Evolutionary conservation across 345 rosid genomes (phyloP), one percentile per base, ranked within the genome.

Genomic region (Populus pruinosa): DNA sequence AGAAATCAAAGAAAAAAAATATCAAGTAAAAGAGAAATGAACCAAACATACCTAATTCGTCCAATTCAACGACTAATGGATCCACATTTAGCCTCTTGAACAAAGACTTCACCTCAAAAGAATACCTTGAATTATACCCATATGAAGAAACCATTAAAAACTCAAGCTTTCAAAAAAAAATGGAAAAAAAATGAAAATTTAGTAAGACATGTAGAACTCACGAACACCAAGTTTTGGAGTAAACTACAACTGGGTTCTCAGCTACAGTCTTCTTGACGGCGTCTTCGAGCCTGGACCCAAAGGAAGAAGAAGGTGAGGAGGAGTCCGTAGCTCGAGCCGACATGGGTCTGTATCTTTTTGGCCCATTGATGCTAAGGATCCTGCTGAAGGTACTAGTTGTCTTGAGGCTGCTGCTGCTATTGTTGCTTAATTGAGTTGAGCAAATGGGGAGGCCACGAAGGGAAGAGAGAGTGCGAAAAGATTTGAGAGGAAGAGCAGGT

Each of bases 171-270:
- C 49, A 36, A 72, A 59, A 69, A 61, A 63, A 33, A 27, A 7
- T 7, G 3, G 66, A 44, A 11, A 14, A 5, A 36, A 16, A 18
- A 62, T 0, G 2, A 43, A 43, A 43, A 43, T 43, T 43, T 43
- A 27, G 33, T 5, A 56, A 56, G 16, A 50, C 2, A 21, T 16
- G 33, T 7, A 16, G 73, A 79, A 93, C 99, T 71, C 84, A 95
- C 98, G 97, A 88, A 92, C 99, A 95, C 98, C 99, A 93, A 78
- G 84, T 80, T 82, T 93, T 96, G 77, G 99, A 96, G 88, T 96
- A 96, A 76, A 96, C 92, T 72, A 96, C 99, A 69, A 91, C 98
- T 47, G 88, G 86, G 77, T 92, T 93, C 49, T 92, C 92, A 72
- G 69, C 74, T 10, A 93, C 90, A 0, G 94, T 92, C 85, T 82